Evolutionary conservation across 2,329 filamentous ascomycete genomes (phyloP).

Genomic region (Ambrosiella cleistominuta): DNA sequence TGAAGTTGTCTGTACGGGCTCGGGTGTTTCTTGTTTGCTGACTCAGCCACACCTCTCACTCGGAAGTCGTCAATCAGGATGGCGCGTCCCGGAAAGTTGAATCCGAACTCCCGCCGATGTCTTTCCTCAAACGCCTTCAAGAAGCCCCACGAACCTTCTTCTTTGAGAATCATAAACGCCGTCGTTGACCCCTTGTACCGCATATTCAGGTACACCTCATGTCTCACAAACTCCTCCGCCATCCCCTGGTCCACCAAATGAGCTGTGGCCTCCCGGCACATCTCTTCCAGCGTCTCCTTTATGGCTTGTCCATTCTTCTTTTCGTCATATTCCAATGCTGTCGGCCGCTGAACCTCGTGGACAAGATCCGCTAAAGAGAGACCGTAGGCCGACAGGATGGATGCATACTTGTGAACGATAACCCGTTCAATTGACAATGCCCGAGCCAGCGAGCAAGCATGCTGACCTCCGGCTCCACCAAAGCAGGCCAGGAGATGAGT

Average conservation of each 20-base stretch:
- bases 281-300: constrained; percentile 54
- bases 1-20: constrained; percentile 73
- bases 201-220: constrained; percentile 91
- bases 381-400: constrained; percentile 75
- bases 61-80: constrained; percentile 84
- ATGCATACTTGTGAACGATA: constrained; percentile 72
- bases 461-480: constrained; percentile 79
- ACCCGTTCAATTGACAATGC: constrained; percentile 74
- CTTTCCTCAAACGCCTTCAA: constrained; percentile 70
- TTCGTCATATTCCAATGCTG: constrained; percentile 37
- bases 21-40: constrained; percentile 35
- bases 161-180: constrained; percentile 74
- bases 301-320: constrained; percentile 43
- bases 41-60: constrained; percentile 58
- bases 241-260: constrained; percentile 67
- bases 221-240: constrained; percentile 51
- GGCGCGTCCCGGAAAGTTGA: constrained; percentile 66
- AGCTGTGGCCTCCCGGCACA: constrained; percentile 56
- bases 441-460: constrained; percentile 79
- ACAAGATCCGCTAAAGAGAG: constrained; percentile 90
- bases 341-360: constrained; percentile 71
- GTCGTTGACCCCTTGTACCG: constrained; percentile 81
- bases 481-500: constrained; percentile 85
- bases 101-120: constrained; percentile 85
- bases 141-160: constrained; percentile 56